Conservation (phyloP, 768 basidiomycete species). For the Clathrus columnatus region DNA sequence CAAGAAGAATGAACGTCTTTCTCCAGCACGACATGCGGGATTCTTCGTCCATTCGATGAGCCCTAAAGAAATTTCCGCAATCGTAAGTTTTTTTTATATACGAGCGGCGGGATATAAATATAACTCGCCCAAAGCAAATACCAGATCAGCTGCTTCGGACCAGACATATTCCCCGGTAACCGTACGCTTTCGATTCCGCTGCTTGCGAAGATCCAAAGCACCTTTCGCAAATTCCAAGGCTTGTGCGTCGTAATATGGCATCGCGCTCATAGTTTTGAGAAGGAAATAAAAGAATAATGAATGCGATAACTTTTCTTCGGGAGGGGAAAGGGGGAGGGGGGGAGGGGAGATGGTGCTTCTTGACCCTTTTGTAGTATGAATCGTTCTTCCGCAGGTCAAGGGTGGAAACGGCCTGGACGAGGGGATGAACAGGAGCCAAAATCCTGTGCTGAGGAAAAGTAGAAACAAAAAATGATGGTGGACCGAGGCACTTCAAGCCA, state of each 20-base stretch:
- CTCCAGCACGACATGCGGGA: background rate
- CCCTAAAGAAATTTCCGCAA: background rate
- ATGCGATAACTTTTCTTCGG: too few relatives aligned
- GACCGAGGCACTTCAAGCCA: too few relatives aligned
- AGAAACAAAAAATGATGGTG: too few relatives aligned
- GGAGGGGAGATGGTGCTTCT: too few relatives aligned
- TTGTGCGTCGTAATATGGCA: background rate
- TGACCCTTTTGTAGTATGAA: too few relatives aligned
- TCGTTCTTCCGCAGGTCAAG: too few relatives aligned
- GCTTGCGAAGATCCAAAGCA: background rate
- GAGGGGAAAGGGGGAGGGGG: too few relatives aligned
- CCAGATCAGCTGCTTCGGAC: conserved; percentile 2
- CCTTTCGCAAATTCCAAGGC: conserved; percentile 1
- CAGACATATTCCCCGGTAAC: conserved; percentile 2
- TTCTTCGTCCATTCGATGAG: conserved; percentile 4
- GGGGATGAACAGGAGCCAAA: too few relatives aligned
- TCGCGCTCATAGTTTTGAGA: too few relatives aligned
- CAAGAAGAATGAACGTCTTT: conserved; percentile 3
- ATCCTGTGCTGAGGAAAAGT: too few relatives aligned
- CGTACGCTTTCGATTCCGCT: conserved; percentile 2
- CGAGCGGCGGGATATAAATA: background rate
- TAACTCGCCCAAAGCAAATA: conserved; percentile 1
- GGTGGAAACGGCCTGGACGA: too few relatives aligned
- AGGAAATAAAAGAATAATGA: too few relatives aligned
- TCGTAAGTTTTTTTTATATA: background rate